Evolutionary conservation across 1,284 basidiomycete species (phyloP), one percentile per base, ranked within the genome.

Genomic region (Ceratobasidium sp.): DNA sequence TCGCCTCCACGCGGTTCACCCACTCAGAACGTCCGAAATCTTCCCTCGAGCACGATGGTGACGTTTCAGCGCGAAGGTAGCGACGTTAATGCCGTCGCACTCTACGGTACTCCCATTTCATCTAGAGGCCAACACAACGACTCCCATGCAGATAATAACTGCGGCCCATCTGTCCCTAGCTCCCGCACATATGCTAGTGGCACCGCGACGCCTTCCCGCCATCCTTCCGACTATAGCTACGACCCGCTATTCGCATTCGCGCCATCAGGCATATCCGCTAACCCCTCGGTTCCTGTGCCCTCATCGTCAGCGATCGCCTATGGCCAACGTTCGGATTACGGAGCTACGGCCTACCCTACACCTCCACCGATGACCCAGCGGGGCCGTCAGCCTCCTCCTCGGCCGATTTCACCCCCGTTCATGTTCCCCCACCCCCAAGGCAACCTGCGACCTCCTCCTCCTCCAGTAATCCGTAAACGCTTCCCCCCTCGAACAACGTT

Each of bases 391-490:
- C 40, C 64, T 25, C 52, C 52, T 8, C 64, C 52, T 35, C 52
- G 52, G 15, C 52, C 52, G 2, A 47, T 55, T 29, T 55, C 52
- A 20, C 52, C 52, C 34, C 64, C 64, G 22, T 55, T 55, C 22
- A 68, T 68, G 64, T 67, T 67, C 29, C 64, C 64, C 7, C 64
- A 67, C 29, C 64, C 64, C 4, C 64, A 67, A 50, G 40, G 12
- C 10, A 67, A 38, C 32, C 64, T 67, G 6, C 64, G 64, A 7
- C 64, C 64, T 17, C 64, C 64, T 22, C 64, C 64, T 55, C 64
- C 64, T 20, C 64, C 64, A 17, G 64, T 68, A 8, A 52, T 68
- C 17, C 52, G 52, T 8, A 68, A 68, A n/a, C 50, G 64, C 12
- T 68, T 55, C 29, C 64, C 64, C 4, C 64, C 64, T 47, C 64